Evolutionary conservation across 2,329 filamentous ascomycete species (phyloP), one percentile per base, ranked within the genome.

Genomic region (Exophiala lecanii-corni): DNA sequence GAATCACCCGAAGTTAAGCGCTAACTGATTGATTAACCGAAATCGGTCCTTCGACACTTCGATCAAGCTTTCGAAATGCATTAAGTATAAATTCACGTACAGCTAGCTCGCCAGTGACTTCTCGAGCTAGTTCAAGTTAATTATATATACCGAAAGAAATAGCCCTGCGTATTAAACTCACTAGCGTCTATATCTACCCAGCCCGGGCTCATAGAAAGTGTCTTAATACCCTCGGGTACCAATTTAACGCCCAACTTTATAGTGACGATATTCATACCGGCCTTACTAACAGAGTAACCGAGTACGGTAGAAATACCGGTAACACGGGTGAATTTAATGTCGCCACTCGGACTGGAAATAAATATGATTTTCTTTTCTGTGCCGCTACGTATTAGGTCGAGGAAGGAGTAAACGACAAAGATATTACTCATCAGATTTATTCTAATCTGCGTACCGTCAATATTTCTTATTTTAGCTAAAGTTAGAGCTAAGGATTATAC

Each of bases 361-460:
- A 63, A 55, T 4, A 68, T 51, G 41, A 72, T 63, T 52, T 71
- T 71, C 56, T 71, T 72, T 36, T 57, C 47, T 36, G 37, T 40
- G 23, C 65, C 63, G 21, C 62, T 64, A 12, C 59, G 51, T 18
- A 72, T 51, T 16, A 72, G 57, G 0, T 67, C 66, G 2, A 72
- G 45, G 52, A 70, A 70, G 3, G 59, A 56, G 36, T 66, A 69
- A 33, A 51, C 39, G 30, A 49, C 40, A 20, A 42, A 42, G 23
- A 51, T 45, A 23, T 48, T 51, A 34, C 42, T 36, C 41, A 49
- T 39, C 21, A 51, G 19, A 34, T 51, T 51, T 7, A 10, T 37
- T 25, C 49, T 51, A 41, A 45, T 31, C 42, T 49, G 40, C 21
- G 28, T 20, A 12, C 39, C 12, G 43, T 48, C 45, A 48, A 23